Evolutionary conservation across 1,139 yeast genomes (phyloP).

Genomic region (Taphrina pruni): DNA sequence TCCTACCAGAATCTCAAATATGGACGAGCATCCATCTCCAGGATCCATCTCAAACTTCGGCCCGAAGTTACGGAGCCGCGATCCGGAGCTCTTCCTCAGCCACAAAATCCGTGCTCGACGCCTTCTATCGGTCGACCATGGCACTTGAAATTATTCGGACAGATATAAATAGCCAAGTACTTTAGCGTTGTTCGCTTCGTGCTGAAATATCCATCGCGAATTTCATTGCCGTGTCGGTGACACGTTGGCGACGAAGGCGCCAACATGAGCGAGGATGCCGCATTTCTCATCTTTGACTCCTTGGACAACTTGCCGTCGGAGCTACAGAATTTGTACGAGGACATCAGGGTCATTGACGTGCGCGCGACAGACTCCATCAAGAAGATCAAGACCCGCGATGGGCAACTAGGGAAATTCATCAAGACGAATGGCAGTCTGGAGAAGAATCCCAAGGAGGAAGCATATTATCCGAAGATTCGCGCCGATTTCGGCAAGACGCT

Average conservation of each 20-base stretch:
- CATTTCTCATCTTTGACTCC: conserved; percentile 37
- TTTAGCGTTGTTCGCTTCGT: too few relatives aligned
- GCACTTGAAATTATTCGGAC: too few relatives aligned
- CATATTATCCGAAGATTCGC: conserved; percentile 67
- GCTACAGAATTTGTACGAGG: conserved; percentile 78
- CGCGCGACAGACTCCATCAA: conserved; percentile 70
- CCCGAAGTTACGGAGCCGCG: conserved; percentile 1
- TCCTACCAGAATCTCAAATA: too few relatives aligned
- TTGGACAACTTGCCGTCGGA: conserved; percentile 89
- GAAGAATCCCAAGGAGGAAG: conserved; percentile 82
- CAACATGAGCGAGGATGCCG: conserved; percentile 39
- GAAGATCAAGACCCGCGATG: conserved; percentile 73
- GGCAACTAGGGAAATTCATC: conserved; percentile 79
- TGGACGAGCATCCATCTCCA: background rate
- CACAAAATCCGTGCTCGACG: background rate
- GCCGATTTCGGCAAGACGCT: conserved; percentile 69
- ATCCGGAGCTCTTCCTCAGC: conserved; percentile 8
- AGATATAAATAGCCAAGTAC: too few relatives aligned
- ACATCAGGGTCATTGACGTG: conserved; percentile 72
- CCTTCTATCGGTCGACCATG: background rate
- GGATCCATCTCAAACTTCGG: background rate
- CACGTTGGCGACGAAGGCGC: too few relatives aligned
- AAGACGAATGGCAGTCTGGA: conserved; percentile 81
- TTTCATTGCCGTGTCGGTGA: too few relatives aligned
- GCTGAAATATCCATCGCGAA: too few relatives aligned